phyloP scores from a whole-genome alignment of 192 early-diverging fungal species.

The Umbelopsis isabellina region DNA sequence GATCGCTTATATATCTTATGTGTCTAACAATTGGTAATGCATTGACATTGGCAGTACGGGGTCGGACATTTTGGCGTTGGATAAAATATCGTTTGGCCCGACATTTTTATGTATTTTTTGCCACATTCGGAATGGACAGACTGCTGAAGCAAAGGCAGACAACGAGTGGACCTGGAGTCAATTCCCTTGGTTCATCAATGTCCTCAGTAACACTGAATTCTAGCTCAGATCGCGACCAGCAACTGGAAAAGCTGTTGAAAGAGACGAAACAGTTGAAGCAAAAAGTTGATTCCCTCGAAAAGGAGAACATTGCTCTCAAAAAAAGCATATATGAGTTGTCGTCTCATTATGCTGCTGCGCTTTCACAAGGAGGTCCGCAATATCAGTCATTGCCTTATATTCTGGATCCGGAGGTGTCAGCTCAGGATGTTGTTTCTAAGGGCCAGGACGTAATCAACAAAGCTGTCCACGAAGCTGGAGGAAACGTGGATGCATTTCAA shows the following conservation, averaged over 20 bases:
- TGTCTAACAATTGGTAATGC: neutral
- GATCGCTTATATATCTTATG: no score
- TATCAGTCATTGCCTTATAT: conserved; percentile 49
- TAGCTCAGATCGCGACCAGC: conserved; percentile 46
- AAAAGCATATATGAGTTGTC: conserved; percentile 85
- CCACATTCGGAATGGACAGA: conserved; percentile 13
- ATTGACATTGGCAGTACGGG: neutral
- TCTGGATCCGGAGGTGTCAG: conserved; percentile 36
- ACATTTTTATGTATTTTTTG: neutral
- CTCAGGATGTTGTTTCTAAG: conserved; percentile 30
- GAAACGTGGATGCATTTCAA: conserved; percentile 28
- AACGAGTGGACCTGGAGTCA: neutral
- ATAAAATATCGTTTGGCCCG: no score
- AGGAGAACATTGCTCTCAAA: conserved; percentile 81
- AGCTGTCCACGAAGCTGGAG: conserved; percentile 37
- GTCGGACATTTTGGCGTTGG: neutral
- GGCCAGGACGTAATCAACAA: conserved; percentile 38
- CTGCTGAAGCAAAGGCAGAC: conserved; percentile 4
- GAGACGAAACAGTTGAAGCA: conserved; percentile 76
- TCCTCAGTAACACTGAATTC: neutral
- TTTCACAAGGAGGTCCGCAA: conserved; percentile 32
- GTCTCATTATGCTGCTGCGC: conserved; percentile 62
- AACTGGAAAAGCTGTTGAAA: conserved; percentile 61
- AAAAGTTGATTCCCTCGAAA: conserved; percentile 68
- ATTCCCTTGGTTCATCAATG: neutral